Evolutionary conservation across 345 rosid genomes (phyloP).

Genomic region (Sonneratia caseolaris): DNA sequence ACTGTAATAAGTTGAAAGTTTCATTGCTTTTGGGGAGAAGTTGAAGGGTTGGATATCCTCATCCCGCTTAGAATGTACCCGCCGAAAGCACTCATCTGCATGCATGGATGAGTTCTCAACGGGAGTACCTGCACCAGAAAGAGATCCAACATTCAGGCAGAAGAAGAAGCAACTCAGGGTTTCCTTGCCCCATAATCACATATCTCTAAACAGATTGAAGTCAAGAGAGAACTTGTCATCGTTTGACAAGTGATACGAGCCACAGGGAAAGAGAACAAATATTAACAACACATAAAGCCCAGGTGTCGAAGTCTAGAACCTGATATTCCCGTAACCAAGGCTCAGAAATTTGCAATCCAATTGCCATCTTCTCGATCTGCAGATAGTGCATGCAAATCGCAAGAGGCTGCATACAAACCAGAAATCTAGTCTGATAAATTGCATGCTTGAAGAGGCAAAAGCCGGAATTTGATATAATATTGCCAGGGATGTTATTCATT

Average conservation of each 20-base stretch:
- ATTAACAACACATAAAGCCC: neutral
- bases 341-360: slow-evolving; percentile 79
- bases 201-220: too few relatives aligned
- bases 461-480: neutral
- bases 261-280: neutral
- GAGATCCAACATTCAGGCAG: neutral
- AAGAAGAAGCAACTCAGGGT: neutral
- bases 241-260: neutral
- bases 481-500: neutral
- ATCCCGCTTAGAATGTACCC: slow-evolving; percentile 87
- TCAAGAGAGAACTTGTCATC: too few relatives aligned
- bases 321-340: slow-evolving; percentile 95
- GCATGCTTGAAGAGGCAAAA: neutral
- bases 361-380: slow-evolving; percentile 72
- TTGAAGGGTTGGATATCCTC: slow-evolving; percentile 22
- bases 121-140: slow-evolving; percentile 58
- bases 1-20: neutral
- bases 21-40: neutral
- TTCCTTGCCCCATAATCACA: neutral
- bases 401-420: slow-evolving; percentile 44
- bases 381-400: slow-evolving; percentile 84
- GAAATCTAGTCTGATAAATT: neutral
- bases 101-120: slow-evolving; percentile 83
- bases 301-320: slow-evolving; percentile 22
- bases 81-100: slow-evolving; percentile 84